These are phyloP conservation scores for Citrus mangshanensis DNA, from an alignment of 345 rosid species.

Conservation along the genomic window DNA sequence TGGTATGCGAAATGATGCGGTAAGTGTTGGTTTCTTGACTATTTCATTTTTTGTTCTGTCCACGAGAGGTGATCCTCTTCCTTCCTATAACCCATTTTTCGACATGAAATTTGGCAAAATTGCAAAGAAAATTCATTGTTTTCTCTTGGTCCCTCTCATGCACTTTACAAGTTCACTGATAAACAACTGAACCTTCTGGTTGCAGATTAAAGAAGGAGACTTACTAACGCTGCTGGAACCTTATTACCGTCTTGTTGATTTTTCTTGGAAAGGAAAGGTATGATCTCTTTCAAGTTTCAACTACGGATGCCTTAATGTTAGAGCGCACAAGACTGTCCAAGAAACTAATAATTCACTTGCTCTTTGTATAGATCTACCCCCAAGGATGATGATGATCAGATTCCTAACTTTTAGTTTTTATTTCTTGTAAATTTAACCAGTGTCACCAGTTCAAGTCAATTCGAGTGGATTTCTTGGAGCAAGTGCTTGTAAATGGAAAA, in stretches of 20 bases:
- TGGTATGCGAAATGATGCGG: constrained; percentile 46
- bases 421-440: constrained; percentile 28
- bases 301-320: not conserved
- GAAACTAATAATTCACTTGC: not conserved
- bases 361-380: not conserved
- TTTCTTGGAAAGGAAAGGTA: constrained; percentile 73
- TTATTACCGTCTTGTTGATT: constrained; percentile 29
- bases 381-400: not conserved
- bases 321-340: not conserved
- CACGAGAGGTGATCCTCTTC: not conserved
- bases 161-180: not conserved
- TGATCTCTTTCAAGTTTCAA: not conserved
- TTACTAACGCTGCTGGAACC: constrained; percentile 53
- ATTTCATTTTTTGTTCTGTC: not conserved
- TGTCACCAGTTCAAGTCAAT: constrained; percentile 47
- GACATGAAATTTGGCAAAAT: not conserved
- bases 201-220: constrained; percentile 73
- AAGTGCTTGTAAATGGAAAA: constrained; percentile 61
- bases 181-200: constrained; percentile 11
- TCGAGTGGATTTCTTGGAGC: constrained; percentile 68
- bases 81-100: not conserved
- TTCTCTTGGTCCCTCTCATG: not conserved
- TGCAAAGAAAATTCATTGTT: not conserved
- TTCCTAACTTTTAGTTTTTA: not conserved
- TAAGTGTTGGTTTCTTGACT: constrained; percentile 28